phyloP scores from a whole-genome alignment of 768 basidiomycete species.

The Boletales sp. region DNA sequence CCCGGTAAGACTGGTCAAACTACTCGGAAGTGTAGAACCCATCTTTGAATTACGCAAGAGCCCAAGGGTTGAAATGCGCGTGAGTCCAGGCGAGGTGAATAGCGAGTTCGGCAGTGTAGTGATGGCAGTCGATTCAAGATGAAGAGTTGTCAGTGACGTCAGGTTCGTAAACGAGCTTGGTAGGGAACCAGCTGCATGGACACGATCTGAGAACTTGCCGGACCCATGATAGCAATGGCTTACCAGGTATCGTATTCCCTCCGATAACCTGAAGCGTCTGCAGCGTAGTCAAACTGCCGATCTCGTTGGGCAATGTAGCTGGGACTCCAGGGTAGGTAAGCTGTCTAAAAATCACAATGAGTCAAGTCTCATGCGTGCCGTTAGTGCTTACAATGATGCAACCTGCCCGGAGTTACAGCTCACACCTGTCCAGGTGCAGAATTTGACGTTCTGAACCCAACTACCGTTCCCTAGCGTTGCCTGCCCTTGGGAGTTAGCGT shows the following conservation, averaged over 20 bases:
- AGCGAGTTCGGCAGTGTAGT: constrained; percentile 32
- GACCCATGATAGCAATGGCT: constrained; percentile 5
- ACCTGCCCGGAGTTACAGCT: constrained; percentile 41
- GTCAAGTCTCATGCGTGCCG: neutral
- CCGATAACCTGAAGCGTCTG: constrained; percentile 39
- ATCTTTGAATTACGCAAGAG: constrained; percentile 41
- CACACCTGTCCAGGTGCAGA: constrained; percentile 48
- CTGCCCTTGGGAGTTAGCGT: constrained; percentile 35
- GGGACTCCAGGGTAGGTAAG: constrained; percentile 47
- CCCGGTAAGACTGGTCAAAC: constrained; percentile 26
- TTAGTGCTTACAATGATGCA: constrained; percentile 35
- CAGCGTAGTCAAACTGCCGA: constrained; percentile 38
- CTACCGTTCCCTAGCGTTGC: constrained; percentile 36
- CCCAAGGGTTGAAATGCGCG: constrained; percentile 32
- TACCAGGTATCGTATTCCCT: constrained; percentile 41
- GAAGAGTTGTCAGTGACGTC: constrained; percentile 36
- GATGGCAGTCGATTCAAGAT: constrained; percentile 40
- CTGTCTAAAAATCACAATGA: constrained; percentile 21
- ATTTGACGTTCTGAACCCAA: constrained; percentile 44
- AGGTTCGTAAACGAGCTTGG: constrained; percentile 38
- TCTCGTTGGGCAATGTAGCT: constrained; percentile 38
- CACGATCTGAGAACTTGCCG: neutral
- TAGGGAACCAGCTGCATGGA: constrained; percentile 37
- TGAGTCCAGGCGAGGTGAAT: constrained; percentile 32
- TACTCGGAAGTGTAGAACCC: constrained; percentile 36